phyloP scores from a whole-genome alignment of 495 filamentous ascomycete genomes.

The Sphaerosporella brunnea region DNA sequence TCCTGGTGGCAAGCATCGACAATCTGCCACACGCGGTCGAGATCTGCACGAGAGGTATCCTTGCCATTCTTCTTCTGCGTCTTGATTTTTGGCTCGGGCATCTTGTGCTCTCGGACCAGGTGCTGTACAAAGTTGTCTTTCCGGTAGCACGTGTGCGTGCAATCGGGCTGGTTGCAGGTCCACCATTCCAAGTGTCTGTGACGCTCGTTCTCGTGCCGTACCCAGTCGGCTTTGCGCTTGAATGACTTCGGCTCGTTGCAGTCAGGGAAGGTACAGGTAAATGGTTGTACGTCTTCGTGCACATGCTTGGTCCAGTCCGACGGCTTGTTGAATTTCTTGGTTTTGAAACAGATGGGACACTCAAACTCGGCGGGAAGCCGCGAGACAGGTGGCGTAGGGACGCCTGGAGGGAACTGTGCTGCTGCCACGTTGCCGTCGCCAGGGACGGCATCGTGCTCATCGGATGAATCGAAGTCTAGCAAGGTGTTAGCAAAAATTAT shows the following conservation, averaged over 20 bases:
- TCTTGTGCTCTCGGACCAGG: slow-evolving; percentile 83
- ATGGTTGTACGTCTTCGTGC: slow-evolving; percentile 87
- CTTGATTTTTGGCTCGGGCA: slow-evolving; percentile 55
- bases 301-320: slow-evolving; percentile 98
- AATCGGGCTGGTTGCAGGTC: slow-evolving; percentile 67
- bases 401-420: slow-evolving; percentile 58
- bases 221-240: slow-evolving; percentile 96
- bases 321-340: slow-evolving; percentile 82
- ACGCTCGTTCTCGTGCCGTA: slow-evolving; percentile 84
- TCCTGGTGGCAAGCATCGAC: slow-evolving; percentile 66
- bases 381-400: slow-evolving; percentile 64
- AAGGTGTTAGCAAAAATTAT: no score
- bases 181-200: slow-evolving; percentile 90
- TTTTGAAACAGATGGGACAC: slow-evolving; percentile 75
- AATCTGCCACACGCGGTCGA: slow-evolving; percentile 48
- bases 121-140: slow-evolving; percentile 95
- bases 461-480: slow-evolving; percentile 27
- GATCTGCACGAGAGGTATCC: slow-evolving; percentile 36
- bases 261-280: slow-evolving; percentile 76
- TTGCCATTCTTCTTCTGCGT: slow-evolving; percentile 27
- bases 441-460: slow-evolving; percentile 41
- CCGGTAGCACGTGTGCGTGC: slow-evolving; percentile 67
- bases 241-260: slow-evolving; percentile 86
- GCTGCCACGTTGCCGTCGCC: slow-evolving; percentile 50
- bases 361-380: slow-evolving; percentile 80